Evolutionary conservation across 78 protist genomes (phyloP), one percentile per base, ranked within the genome.

Genomic region (Pelomyxa schiedti): DNA sequence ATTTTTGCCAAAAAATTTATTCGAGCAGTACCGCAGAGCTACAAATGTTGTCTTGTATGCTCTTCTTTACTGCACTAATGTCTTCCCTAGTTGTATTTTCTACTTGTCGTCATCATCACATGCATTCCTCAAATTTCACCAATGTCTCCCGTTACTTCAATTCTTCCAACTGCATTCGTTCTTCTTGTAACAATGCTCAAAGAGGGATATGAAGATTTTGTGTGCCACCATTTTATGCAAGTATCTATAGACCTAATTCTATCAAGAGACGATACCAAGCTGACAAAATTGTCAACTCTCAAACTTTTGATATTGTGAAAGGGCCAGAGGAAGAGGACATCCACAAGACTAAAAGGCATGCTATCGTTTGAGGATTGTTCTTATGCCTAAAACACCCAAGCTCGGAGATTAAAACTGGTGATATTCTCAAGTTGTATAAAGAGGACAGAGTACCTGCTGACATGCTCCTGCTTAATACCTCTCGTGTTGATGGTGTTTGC

Each of bases 141-240:
- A n/a, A 53, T 90, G 7, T 70, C 64, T 43, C 87, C 94, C 9
- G 68, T 71, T 67, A 90, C 88, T n/a, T 69, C 92, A 4, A 72
- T 83, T 52, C 35, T 78, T 29, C 92, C 95, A n/a, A 68, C 88
- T 42, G 67, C 82, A 28, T 78, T 88, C 68, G 92, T 91, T 40
- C 67, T 91, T 32, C 47, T 74, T 1, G 90, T 88, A 22, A 74
- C 92, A 1, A 86, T 87, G 3, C 39, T 81, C 16, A 82, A 82
- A 26, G 92, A 88, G 74, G 95, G 83, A 37, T 43, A 63, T 39
- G 95, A 91, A 39, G 95, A 91, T 76, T 80, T 41, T 81, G 91
- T 47, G 38, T 73, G 92, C 30, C 58, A 16, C 32, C 58, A n/a
- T n/a, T n/a, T n/a, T n/a, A n/a, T n/a, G n/a, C n/a, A n/a, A n/a